These are phyloP conservation scores for Albugo candida DNA, from an alignment of 352 stramenopile genomes.

Conservation along the genomic window DNA sequence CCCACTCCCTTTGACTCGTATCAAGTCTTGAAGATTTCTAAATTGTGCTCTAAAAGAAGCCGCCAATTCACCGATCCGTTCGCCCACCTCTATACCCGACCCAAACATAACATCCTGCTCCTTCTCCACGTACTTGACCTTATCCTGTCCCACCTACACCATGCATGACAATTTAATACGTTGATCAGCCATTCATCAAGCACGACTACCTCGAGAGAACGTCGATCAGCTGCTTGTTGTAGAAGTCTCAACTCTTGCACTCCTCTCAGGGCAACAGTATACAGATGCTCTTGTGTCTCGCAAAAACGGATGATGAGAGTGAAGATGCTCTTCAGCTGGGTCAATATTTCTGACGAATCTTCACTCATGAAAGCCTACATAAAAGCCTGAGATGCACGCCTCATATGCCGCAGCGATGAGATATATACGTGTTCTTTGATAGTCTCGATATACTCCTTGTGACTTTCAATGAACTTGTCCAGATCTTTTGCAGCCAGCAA, in stretches of 20 bases:
- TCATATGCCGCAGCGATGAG: neutral
- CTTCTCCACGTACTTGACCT: slow-evolving; percentile 24
- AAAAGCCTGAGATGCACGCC: neutral
- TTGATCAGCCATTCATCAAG: too few relatives aligned
- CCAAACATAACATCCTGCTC: slow-evolving; percentile 19
- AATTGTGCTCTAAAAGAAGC: slow-evolving; percentile 48
- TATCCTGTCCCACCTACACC: slow-evolving; percentile 9
- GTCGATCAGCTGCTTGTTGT: slow-evolving; percentile 21
- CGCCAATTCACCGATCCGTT: slow-evolving; percentile 43
- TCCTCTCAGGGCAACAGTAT: slow-evolving; percentile 53
- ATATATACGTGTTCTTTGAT: slow-evolving; percentile 65
- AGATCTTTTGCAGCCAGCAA: slow-evolving; percentile 83
- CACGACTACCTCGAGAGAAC: slow-evolving; percentile 19
- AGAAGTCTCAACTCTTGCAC: slow-evolving; percentile 36
- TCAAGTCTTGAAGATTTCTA: slow-evolving; percentile 41
- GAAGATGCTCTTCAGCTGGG: slow-evolving; percentile 67
- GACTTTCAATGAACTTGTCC: slow-evolving; percentile 90
- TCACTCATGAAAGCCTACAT: slow-evolving; percentile 68
- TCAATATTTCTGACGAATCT: slow-evolving; percentile 42
- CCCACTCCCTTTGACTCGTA: slow-evolving; percentile 31
- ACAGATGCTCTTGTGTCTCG: slow-evolving; percentile 63
- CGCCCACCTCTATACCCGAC: slow-evolving; percentile 22
- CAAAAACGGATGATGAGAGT: slow-evolving; percentile 67
- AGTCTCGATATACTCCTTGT: slow-evolving; percentile 87
- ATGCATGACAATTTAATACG: too few relatives aligned